These are phyloP conservation scores for Sporothrix phasma DNA, from an alignment of 2,329 filamentous ascomycete species.

Conservation along the genomic window DNA sequence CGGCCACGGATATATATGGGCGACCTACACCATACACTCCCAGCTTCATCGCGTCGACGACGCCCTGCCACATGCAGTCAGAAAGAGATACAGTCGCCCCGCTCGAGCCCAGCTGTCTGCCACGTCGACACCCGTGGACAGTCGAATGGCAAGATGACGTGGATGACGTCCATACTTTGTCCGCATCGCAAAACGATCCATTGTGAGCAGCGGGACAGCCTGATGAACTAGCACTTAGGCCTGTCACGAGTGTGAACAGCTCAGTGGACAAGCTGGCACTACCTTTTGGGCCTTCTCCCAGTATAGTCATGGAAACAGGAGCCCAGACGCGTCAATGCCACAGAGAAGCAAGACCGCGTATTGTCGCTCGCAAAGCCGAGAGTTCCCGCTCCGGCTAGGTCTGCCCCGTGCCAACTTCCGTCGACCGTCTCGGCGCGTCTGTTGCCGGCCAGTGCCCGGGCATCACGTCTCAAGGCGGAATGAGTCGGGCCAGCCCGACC, in stretches of 20 bases:
- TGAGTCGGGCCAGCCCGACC: too few relatives aligned
- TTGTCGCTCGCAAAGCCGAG: too few relatives aligned
- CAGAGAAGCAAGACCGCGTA: not conserved
- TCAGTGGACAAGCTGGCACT: not conserved
- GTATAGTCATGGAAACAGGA: not conserved
- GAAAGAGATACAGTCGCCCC: too few relatives aligned
- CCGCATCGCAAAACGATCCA: not conserved
- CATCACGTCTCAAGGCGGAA: slow-evolving; percentile 30
- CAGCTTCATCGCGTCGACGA: not conserved
- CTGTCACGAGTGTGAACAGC: not conserved
- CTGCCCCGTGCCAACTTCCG: not conserved
- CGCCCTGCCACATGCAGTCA: not conserved
- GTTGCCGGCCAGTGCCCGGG: slow-evolving; percentile 18
- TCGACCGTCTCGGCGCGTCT: not conserved
- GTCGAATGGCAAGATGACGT: not conserved
- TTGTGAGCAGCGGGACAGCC: not conserved
- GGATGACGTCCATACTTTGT: not conserved
- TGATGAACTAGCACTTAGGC: not conserved
- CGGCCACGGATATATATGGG: not conserved
- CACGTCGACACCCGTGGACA: not conserved
- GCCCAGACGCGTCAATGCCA: not conserved
- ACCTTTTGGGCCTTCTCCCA: too few relatives aligned
- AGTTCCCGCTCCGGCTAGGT: not conserved
- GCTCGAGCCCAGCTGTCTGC: too few relatives aligned
- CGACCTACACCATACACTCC: not conserved